Evolutionary conservation across 2,329 filamentous ascomycete species (phyloP), one percentile per base, ranked within the genome.

Genomic region (Ophiosphaerella herpotricha): DNA sequence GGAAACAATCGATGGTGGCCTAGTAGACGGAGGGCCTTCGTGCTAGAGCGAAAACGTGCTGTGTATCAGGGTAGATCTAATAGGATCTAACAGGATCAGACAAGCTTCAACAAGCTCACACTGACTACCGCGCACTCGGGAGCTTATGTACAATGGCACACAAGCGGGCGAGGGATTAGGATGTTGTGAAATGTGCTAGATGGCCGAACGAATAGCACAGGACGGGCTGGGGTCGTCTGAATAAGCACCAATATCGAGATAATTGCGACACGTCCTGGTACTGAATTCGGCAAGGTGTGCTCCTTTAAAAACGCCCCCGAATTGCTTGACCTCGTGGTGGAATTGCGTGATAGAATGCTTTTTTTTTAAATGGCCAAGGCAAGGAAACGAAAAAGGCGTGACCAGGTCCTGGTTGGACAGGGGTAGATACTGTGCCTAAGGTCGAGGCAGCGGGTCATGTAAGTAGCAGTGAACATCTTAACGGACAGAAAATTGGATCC

Each of bases 41-140:
- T 29, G 43, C 29, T 45, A 48, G 18, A 3, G 18, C 18, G 4
- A 21, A 21, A 46, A 54, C 46, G 59, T 59, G 57, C 45, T 48
- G 34, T 40, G 49, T 44, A 50, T 39, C 39, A 33, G 37, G 39
- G 44, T 21, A 43, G 36, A 23, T 38, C 41, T 35, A 55, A 66
- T 55, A 68, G 63, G 65, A 53, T 47, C 51, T 35, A 55, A 66
- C 56, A 68, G 63, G 65, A 53, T 47, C 51, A 40, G 39, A 58
- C 54, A 68, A 68, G 64, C 63, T 60, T 60, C 34, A 26, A 55
- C 52, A 55, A 65, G 51, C 49, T 55, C 29, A 51, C 57, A 54
- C 51, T 39, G 46, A 48, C 48, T 55, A 56, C 62, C 63, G 46
- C 63, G 61, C 37, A 61, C 50, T 51, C 53, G 63, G 57, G 55